A percentile compares a stretch with the other conserved stretches of the same genome.
Evolutionary conservation across 106 monocot genomes (phyloP).

Genomic region (Dactylorhiza incarnata): DNA sequence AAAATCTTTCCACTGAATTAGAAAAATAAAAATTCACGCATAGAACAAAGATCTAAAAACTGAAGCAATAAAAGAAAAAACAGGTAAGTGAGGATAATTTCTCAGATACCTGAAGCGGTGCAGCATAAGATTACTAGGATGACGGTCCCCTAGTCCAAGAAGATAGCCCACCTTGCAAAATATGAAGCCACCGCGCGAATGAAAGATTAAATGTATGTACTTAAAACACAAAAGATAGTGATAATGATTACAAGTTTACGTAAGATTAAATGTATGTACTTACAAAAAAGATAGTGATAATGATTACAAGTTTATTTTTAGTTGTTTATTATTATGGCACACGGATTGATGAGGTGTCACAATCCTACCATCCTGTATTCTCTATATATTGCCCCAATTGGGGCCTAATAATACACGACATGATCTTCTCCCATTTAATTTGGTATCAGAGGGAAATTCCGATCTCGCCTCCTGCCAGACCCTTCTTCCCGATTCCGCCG

Average conservation of each 20-base stretch:
- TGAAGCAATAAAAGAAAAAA: not conserved
- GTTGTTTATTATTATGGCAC: too few relatives aligned
- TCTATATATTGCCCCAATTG: too few relatives aligned
- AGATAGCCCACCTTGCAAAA: slow-evolving; percentile 87
- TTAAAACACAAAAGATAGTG: not conserved
- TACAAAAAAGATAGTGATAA: too few relatives aligned
- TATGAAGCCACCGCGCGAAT: not conserved
- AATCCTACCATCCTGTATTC: too few relatives aligned
- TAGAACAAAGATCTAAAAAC: not conserved
- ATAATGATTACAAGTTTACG: not conserved
- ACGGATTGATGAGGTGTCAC: too few relatives aligned
- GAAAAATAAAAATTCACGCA: not conserved
- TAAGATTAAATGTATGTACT: too few relatives aligned
- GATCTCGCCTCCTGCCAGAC: too few relatives aligned
- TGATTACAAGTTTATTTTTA: too few relatives aligned
- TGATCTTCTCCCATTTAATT: too few relatives aligned
- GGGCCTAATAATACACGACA: too few relatives aligned
- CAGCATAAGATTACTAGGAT: slow-evolving; percentile 98
- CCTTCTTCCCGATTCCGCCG: too few relatives aligned
- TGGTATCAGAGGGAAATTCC: too few relatives aligned
- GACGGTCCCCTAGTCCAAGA: slow-evolving; percentile 93
- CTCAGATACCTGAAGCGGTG: slow-evolving; percentile 70
- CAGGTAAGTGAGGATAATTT: not conserved
- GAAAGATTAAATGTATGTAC: not conserved
- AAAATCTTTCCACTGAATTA: slow-evolving; percentile 88